Evolutionary conservation across 2,329 filamentous ascomycete species (phyloP).

Genomic region (Penicillium sp.): DNA sequence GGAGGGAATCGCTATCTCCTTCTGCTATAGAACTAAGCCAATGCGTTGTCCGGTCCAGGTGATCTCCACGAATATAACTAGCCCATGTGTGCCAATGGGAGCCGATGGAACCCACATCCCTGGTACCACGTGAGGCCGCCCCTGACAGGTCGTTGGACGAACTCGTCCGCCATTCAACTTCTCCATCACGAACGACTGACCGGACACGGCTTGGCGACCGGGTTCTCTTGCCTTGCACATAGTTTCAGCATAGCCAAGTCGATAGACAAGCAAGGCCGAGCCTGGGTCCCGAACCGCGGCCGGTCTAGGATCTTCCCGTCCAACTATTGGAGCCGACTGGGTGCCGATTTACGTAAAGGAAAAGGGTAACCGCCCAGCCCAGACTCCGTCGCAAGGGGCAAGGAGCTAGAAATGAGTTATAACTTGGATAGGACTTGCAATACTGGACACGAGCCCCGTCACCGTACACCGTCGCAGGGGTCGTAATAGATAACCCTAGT

Average conservation of each 20-base stretch:
- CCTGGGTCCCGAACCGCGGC: slow-evolving; percentile 14
- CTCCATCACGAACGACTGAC: not conserved
- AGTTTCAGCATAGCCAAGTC: not conserved
- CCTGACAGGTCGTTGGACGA: slow-evolving; percentile 18
- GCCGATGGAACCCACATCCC: slow-evolving; percentile 10
- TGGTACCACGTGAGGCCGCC: slow-evolving; percentile 18
- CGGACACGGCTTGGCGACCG: slow-evolving; percentile 7
- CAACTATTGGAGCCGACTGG: slow-evolving; percentile 20
- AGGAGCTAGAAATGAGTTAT: not conserved
- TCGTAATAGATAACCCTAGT: not conserved
- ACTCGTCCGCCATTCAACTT: slow-evolving; percentile 2
- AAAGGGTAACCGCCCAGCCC: slow-evolving; percentile 18
- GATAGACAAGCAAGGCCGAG: slow-evolving; percentile 1
- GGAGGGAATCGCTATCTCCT: not conserved
- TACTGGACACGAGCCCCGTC: too few species aligned
- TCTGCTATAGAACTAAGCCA: not conserved
- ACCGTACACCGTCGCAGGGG: not conserved
- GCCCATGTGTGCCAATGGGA: slow-evolving; percentile 2
- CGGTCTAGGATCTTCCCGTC: slow-evolving; percentile 26
- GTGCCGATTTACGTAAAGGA: slow-evolving; percentile 45
- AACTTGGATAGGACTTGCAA: too few species aligned
- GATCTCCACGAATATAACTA: not conserved
- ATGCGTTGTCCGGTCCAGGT: slow-evolving; percentile 8
- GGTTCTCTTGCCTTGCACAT: not conserved
- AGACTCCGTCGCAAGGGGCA: slow-evolving; percentile 12